Conservation (phyloP, 495 filamentous ascomycete species). For the Clohesyomyces aquaticus region DNA sequence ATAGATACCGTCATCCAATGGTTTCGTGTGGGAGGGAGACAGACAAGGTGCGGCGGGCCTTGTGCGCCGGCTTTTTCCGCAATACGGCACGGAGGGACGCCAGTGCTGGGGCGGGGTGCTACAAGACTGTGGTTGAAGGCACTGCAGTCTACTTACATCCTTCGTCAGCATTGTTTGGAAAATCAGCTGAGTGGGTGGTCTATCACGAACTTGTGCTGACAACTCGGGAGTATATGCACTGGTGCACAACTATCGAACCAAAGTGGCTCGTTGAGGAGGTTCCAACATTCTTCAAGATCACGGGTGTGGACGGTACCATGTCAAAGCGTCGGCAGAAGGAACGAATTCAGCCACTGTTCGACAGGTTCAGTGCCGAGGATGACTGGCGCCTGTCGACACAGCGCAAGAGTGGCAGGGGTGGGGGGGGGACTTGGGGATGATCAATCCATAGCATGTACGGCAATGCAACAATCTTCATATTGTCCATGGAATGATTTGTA, state of each 20-base stretch:
- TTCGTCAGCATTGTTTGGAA: conserved; percentile 86
- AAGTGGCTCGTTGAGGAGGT: conserved; percentile 92
- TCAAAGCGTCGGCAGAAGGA: conserved; percentile 92
- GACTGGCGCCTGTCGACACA: conserved; percentile 94
- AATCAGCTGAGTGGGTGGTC: conserved; percentile 93
- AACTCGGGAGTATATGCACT: conserved; percentile 97
- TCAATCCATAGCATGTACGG: no score
- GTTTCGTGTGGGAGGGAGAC: conserved; percentile 85
- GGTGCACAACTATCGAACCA: conserved; percentile 86
- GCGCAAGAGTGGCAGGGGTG: conserved; percentile 81
- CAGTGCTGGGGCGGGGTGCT: conserved; percentile 90
- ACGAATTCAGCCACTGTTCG: conserved; percentile 91
- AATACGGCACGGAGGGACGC: conserved; percentile 95
- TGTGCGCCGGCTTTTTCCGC: conserved; percentile 94
- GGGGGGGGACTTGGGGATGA: conserved; percentile 98
- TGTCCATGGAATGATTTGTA: no score
- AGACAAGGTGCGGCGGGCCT: conserved; percentile 82
- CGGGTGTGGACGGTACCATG: conserved; percentile 80
- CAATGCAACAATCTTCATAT: no score
- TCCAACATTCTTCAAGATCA: conserved; percentile 98
- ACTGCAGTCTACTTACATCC: conserved; percentile 96
- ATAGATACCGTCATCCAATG: conserved; percentile 78
- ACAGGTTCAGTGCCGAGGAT: conserved; percentile 85
- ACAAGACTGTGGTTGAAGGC: conserved; percentile 95
- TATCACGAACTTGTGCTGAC: conserved; percentile 89